Conservation (phyloP, 805 yeast genomes). For the Zygosaccharomyces rouxii region DNA sequence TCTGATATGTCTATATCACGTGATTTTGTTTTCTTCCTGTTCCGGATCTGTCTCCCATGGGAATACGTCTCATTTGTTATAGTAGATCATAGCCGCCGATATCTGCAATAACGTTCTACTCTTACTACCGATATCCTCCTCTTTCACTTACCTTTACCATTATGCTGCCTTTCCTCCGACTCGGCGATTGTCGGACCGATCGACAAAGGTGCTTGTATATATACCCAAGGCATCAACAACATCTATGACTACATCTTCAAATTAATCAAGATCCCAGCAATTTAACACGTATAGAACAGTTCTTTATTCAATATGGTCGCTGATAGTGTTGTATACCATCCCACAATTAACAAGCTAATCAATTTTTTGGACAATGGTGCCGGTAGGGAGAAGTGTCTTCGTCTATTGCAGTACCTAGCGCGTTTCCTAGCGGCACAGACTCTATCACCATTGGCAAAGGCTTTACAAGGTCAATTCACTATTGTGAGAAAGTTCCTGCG, state of each 20-base stretch:
- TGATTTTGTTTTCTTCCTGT: too few species aligned
- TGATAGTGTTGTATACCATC: slow-evolving; percentile 70
- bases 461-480: slow-evolving; percentile 58
- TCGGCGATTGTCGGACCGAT: not conserved
- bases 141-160: too few species aligned
- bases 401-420: slow-evolving; percentile 75
- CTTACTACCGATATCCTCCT: too few species aligned
- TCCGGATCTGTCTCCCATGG: too few species aligned
- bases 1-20: too few species aligned
- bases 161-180: not conserved
- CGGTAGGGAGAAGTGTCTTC: slow-evolving; percentile 77
- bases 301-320: slow-evolving; percentile 47
- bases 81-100: too few species aligned
- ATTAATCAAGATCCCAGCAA: too few species aligned
- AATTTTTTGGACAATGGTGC: slow-evolving; percentile 61
- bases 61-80: too few species aligned
- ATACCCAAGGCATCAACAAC: not conserved
- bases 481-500: slow-evolving; percentile 79
- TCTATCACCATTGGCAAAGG: slow-evolving; percentile 47
- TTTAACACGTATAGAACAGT: not conserved
- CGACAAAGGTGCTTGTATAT: not conserved
- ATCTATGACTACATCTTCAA: not conserved
- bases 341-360: slow-evolving; percentile 57
- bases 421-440: slow-evolving; percentile 65
- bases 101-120: too few species aligned